Evolutionary conservation across 2,329 filamentous ascomycete genomes (phyloP), one percentile per base, ranked within the genome.

Genomic region (Xylaria sp.): DNA sequence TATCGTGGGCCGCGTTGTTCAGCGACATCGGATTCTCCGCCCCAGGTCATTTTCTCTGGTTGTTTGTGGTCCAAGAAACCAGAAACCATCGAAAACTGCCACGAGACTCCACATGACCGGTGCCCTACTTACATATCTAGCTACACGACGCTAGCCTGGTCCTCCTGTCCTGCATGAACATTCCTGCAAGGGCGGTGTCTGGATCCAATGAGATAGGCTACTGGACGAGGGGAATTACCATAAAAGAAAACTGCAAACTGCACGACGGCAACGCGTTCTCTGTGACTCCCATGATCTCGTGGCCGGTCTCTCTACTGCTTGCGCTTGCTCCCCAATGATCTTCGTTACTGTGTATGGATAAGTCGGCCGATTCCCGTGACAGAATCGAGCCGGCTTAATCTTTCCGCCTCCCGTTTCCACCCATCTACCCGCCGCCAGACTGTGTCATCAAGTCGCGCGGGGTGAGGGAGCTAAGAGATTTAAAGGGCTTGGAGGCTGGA

Each of bases 21-120:
- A 72, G 71, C 71, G 71, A 71, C 64, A 72, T 72, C 71, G 70
- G 71, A 54, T 66, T 67, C 66, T 58, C 49, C 67, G 56, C 67
- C 40, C 28, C 20, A n/a, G 49, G 42, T 49, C 57, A 59, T 61
- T n/a, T 61, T 28, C 42, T 31, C 17, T 53, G 48, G 48, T 20
- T 48, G 33, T 38, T 31, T 31, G 40, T 49, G 48, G 46, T 36
- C 10, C 33, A n/a, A 26, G 51, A 69, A 33, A 33, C 33, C 33
- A 33, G 33, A 33, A 33, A 60, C 66, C 66, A 69, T 48, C 42
- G 51, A 63, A 28, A 65, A 64, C 36, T 42, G 64, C 66, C 58
- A 70, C 67, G 63, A 61, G 59, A 62, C 64, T 66, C 65, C 68
- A 66, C 68, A 61, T 36, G 15, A 31, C 33, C 26, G n/a, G 31